Evolutionary conservation across 2,329 filamentous ascomycete genomes (phyloP), one percentile per base, ranked within the genome.

Genomic region (Gnomoniopsis smithogilvyi): DNA sequence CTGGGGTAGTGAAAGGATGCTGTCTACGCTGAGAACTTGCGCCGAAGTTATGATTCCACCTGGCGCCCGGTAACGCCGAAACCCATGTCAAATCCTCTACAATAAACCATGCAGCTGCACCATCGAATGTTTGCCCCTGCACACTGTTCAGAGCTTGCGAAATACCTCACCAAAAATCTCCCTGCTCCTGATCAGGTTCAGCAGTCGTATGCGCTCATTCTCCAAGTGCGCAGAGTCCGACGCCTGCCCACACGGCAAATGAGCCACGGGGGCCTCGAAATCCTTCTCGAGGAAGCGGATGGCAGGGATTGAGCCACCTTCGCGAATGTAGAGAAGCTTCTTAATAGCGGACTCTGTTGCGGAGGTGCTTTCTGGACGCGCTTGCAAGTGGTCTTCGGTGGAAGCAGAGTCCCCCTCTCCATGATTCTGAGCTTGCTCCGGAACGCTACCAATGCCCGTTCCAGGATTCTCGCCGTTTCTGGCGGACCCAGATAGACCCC

Each of bases 251-350:
- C 93, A 97, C 0, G 95, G 96, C 36, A 99, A 75, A 72, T 98
- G 93, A 0, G 94, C 94, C 0, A 95, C 94, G 0, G 93, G 92
- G 0, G 95, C 95, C 2, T 83, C 82, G 69, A 98, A 97, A 67
- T 96, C 92, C 76, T 96, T 96, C 72, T 98, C 94, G 41, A 98
- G 71, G 69, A 98, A 98, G 6, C 95, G 80, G 58, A 98, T 98
- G 0, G 91, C 91, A 0, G 95, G 95, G 65, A 99, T 99, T 0
- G 90, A 96, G 6, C 95, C 95, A 14, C 95, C 95, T 74, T 99
- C 95, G 11, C 95, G 85, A 65, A 99, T 99, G 71, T 96, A 98
- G 3, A 99, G 79, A 0, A 93, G 94, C 66, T 87, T 89, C 8
- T 77, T 73, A 3, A 76, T 73, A 41, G 57, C 14, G 30, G 36